phyloP scores from a whole-genome alignment of 164 flowering plant genomes.

The Litsea cubeba region DNA sequence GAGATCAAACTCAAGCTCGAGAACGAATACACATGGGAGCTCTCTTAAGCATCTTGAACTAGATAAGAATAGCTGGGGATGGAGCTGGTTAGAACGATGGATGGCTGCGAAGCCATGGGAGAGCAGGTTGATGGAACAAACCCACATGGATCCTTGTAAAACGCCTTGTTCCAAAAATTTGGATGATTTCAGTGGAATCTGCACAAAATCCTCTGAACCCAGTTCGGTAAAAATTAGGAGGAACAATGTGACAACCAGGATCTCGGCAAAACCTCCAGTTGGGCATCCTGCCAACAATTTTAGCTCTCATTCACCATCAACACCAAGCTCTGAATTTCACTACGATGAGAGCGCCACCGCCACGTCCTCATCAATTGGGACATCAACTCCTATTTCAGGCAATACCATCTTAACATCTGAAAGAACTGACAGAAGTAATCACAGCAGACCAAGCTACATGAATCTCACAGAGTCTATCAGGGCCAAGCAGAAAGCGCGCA shows the following conservation, averaged over 20 bases:
- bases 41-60: conserved; percentile 39
- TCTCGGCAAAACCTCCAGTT: conserved; percentile 75
- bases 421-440: conserved; percentile 39
- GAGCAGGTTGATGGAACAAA: conserved; percentile 73
- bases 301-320: conserved; percentile 59
- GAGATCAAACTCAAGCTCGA: conserved; percentile 44
- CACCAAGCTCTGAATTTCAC: conserved; percentile 68
- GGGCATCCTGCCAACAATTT: conserved; percentile 16
- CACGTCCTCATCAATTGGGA: conserved; percentile 64
- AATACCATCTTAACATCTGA: conserved; percentile 44
- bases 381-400: conserved; percentile 73
- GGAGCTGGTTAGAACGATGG: conserved; percentile 99
- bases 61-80: conserved; percentile 75
- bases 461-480: conserved; percentile 71
- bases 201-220: conserved; percentile 41
- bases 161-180: conserved; percentile 43
- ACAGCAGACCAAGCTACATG: conserved; percentile 63
- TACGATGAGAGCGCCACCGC: conserved; percentile 77
- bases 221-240: conserved; percentile 50
- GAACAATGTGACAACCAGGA: conserved; percentile 72
- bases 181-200: conserved; percentile 18
- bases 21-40: conserved; percentile 23
- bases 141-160: conserved; percentile 28
- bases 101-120: conserved; percentile 99
- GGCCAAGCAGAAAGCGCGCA: conserved; percentile 57